Evolutionary conservation across 2,329 filamentous ascomycete genomes (phyloP), one percentile per base, ranked within the genome.

Genomic region (Aspergillus tamarii): DNA sequence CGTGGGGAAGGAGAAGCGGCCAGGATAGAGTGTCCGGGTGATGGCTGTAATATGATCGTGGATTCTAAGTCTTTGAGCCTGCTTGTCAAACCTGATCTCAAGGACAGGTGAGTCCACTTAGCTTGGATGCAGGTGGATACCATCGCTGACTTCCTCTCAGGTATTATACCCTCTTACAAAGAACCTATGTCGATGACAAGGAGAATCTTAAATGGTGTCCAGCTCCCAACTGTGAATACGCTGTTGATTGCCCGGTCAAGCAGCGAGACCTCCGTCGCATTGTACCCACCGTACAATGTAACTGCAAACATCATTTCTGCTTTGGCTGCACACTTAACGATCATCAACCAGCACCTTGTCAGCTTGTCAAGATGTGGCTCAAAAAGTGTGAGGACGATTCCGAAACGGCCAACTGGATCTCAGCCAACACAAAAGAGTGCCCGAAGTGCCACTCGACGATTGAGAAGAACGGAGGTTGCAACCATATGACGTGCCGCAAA

Each of bases 391-490:
- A 95, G 62, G 95, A 99, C 76, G 95, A 99, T 74, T 97, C 93
- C 0, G 95, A 99, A 78, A 99, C 95, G 0, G 94, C 95, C 4
- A 99, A 99, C 78, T 99, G 95, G 95, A 99, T 99, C 66, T 97
- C 94, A 0, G 95, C 95, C 54, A 97, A 99, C 77, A 99, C 95
- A 2, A 99, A 99, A 76, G 95, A 99, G 77, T 99, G 95, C 68
- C 94, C 95, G 0, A 95, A 91, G 76, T 99, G 95, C 79, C 89
- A 92, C 70, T 98, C 94, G 2, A 99, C 95, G 0, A 99, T 99
- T 52, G 95, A 99, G 81, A 99, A 99, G 87, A 99, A 99, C 69
- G 94, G 94, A 59, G 94, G 94, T 4, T 97, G 94, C 82, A 97
- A 97, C 81, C 94, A 97, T 78, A 97, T 97, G 94, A 97, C 94